Base-by-base conservation (phyloP, 192 early-diverging fungal genomes). In the Oehlia diaphana region DNA sequence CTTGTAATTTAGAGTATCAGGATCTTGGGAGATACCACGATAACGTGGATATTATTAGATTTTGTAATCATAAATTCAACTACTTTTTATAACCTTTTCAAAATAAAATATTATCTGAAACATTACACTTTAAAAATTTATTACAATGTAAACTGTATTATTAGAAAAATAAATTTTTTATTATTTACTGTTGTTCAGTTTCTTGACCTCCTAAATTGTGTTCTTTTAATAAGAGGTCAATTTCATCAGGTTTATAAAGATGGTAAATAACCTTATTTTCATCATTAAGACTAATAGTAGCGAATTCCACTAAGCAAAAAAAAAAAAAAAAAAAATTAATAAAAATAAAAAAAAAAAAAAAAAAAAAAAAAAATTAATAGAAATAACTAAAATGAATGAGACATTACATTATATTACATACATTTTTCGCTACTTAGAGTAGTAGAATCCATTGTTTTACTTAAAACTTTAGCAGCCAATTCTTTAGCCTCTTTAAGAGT, bases 381-480 rank as follows among this genome's bases (percentile, higher is more conserved):
- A 80, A 63, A 63, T 13, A 44, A 37, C 37, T 19, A 19, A 81
- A 74, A 9, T 12, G 9, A 47, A 12, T 12, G 44, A 47, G 2
- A n/a, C 62, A 75, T 74, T 26, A 67, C 31, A 21, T 26, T 67
- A 72, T 42, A 70, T 69, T 12, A 89, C 91, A 88, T 91, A 91
- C 96, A 84, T 83, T 98, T 98, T 79, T 99, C 96, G 82, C 92
- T 93, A 28, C 92, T 93, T 70, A 99, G 87, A 79, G 93, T 92
- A 47, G 96, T 94, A 28, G 93, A 91, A 75, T 99, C 98, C 92
- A 99, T 98, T 37, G 96, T 97, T 89, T 99, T 98, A 81, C 94
- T 92, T 71, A 98, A 89, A 3, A 98, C 96, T 84, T 97, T 96
- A 78, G 97, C 90, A 8, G 96, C 96, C 81, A 98, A 87, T 66